A percentile compares a stretch with the other conserved stretches of the same genome.
These are phyloP conservation scores for Byssochlamys sp. DNA, from an alignment of 2,329 filamentous ascomycete genomes.

Conservation along the genomic window DNA sequence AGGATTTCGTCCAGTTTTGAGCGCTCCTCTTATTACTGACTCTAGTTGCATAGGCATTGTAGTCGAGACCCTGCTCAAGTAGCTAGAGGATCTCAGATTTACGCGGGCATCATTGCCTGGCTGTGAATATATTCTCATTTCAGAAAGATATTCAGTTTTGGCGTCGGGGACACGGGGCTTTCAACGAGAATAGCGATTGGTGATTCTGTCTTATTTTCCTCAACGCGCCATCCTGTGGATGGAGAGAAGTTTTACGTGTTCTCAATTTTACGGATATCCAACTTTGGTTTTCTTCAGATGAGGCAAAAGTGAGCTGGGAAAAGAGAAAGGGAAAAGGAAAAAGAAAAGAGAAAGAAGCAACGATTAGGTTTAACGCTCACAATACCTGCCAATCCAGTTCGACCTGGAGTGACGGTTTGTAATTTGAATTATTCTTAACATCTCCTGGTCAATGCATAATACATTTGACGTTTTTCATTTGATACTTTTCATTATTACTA, in stretches of 20 bases:
- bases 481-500: background rate
- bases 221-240: background rate
- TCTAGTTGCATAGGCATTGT: background rate
- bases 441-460: background rate
- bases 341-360: background rate
- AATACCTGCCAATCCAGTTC: background rate
- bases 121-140: background rate
- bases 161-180: background rate
- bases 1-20: constrained; percentile 45
- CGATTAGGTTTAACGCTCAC: background rate
- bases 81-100: background rate
- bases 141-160: background rate
- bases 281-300: background rate
- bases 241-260: background rate
- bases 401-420: background rate
- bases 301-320: background rate
- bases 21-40: constrained; percentile 1
- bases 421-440: background rate
- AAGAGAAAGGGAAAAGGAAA: background rate
- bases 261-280: background rate
- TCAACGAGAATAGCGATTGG: background rate
- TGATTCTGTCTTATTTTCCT: background rate
- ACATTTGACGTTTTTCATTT: background rate
- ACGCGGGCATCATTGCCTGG: background rate
- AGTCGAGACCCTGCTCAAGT: background rate